phyloP scores from a whole-genome alignment of 176 grass and related monocot species.

The Phoenix roebelenii region DNA sequence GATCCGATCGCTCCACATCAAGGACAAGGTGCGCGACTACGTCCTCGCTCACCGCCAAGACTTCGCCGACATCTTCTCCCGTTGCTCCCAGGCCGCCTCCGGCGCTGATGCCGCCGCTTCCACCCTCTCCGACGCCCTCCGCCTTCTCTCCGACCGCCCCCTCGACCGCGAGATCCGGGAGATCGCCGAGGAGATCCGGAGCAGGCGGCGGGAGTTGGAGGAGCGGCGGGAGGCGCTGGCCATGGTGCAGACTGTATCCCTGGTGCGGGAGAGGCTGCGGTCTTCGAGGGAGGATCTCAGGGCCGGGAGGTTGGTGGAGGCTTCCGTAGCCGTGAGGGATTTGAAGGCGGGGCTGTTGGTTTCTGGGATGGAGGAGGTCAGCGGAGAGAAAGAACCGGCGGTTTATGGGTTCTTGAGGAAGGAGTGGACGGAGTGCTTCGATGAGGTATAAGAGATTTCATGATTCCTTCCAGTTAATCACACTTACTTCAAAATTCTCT shows the following conservation, averaged over 20 bases:
- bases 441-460: conserved; percentile 40
- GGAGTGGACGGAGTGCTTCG: conserved; percentile 64
- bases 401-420: conserved; percentile 64
- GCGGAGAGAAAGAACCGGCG: conserved; percentile 19
- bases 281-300: conserved; percentile 43
- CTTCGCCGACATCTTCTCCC: conserved; percentile 46
- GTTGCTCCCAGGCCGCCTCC: conserved; percentile 30
- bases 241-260: conserved; percentile 34
- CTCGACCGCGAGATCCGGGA: conserved; percentile 53
- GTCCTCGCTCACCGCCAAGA: conserved; percentile 45
- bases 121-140: conserved; percentile 41
- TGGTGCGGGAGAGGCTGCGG: conserved; percentile 36
- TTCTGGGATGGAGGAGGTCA: conserved; percentile 15
- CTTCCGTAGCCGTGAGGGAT: conserved; percentile 33
- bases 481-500: conserved; percentile 18
- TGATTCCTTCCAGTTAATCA: background rate
- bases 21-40: conserved; percentile 62
- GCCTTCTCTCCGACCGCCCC: conserved; percentile 49
- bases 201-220: conserved; percentile 43
- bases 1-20: conserved; percentile 60
- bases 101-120: conserved; percentile 27
- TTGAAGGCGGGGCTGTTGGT: conserved; percentile 33
- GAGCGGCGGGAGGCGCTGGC: conserved; percentile 65
- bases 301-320: conserved; percentile 37
- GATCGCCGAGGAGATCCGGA: conserved; percentile 49